Conservation (phyloP, 2,329 filamentous ascomycete genomes). For the Aspergillus brasiliensis region DNA sequence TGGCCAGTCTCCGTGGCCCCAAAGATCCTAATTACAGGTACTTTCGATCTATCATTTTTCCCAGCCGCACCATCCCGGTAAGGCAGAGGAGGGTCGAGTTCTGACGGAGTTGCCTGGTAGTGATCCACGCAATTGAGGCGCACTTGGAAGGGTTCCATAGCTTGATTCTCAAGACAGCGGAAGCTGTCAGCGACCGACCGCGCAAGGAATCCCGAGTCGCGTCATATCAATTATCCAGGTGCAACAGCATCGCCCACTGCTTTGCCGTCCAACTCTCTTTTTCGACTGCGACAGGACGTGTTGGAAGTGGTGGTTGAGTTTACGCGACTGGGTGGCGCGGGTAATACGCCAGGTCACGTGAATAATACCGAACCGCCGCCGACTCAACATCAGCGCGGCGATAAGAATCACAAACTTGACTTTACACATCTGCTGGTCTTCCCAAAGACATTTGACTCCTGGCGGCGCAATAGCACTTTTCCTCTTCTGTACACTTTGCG, state of each 20-base stretch:
- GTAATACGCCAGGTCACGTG: conserved; percentile 29
- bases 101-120: conserved; percentile 79
- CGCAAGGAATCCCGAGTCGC: not conserved
- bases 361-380: conserved; percentile 5
- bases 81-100: conserved; percentile 77
- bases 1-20: conserved; percentile 92
- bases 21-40: conserved; percentile 88
- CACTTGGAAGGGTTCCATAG: conserved; percentile 79
- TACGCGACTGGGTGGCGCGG: conserved; percentile 33
- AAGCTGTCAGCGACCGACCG: conserved; percentile 30
- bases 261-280: not conserved
- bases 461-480: not conserved
- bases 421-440: not conserved
- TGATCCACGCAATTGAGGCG: conserved; percentile 95
- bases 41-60: conserved; percentile 65
- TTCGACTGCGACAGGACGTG: conserved; percentile 1
- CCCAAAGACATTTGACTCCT: not conserved
- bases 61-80: conserved; percentile 63
- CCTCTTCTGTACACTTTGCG: conserved; percentile 5
- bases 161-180: conserved; percentile 20
- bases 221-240: conserved; percentile 8
- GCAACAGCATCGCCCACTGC: conserved; percentile 2
- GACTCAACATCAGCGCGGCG: not conserved
- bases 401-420: not conserved
- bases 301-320: conserved; percentile 3